Evolutionary conservation across 495 filamentous ascomycete species (phyloP), one percentile per base, ranked within the genome.

Genomic region (Podospora fimiseda): DNA sequence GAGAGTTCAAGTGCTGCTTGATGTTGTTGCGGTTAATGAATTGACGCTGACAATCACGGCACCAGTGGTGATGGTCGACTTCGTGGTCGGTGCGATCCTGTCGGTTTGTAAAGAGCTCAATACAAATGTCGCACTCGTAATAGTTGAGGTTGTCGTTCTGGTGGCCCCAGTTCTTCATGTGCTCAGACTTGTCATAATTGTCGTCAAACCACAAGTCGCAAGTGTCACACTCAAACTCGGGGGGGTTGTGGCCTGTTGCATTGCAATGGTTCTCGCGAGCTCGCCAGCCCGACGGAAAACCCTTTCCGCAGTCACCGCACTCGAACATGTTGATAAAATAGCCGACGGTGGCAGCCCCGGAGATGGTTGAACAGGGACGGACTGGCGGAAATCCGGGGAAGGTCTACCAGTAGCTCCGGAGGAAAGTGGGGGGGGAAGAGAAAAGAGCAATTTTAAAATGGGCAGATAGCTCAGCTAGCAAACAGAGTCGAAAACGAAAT

Each of bases 1-100:
- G 45, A 2, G 66, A 68, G 45, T 61, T 57, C 6, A 65, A 54
- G 45, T 70, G 66, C 67, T 70, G 22, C 43, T 55, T 60, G 21
- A 70, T 56, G 41, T 58, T 63, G 53, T 68, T 72, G 9, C 14
- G 2, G 47, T 46, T 70, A 9, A 23, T 9, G 42, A 70, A 72
- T 0, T 0, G 2, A 1, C 60, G 57, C 1, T 63, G 44, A 39
- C 69, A 72, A 3, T 63, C 56, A 9, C 11, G 2, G 47, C 68
- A 72, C 43, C 60, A 61, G 39, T 39, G 16, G 43, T 70, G 69
- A 0, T 50, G 18, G 0, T 60, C 20, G 9, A 50, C 43, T 50
- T 69, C 57, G 39, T 69, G 69, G 0, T 47, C 11, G 8, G 27
- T 21, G 8, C 37, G 43, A 0, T 15, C 39, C 11, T 51, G 8